phyloP scores from a whole-genome alignment of 2,329 filamentous ascomycete genomes.

The Exophiala alcalophila region DNA sequence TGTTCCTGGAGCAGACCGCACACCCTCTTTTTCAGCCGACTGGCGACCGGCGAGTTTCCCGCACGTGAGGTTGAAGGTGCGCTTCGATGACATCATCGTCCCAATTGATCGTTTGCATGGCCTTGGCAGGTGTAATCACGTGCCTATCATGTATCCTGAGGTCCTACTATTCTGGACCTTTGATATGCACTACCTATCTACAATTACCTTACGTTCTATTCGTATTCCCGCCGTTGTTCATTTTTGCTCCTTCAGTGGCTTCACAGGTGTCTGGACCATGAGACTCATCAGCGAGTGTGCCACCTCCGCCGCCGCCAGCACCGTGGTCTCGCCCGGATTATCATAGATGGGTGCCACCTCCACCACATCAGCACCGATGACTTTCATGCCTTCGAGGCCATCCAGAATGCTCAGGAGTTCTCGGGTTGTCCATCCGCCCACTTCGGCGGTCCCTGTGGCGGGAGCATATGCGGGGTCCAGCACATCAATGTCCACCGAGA shows the following conservation, averaged over 20 bases:
- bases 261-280: constrained; percentile 31
- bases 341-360: constrained; percentile 58
- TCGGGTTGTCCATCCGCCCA: constrained; percentile 55
- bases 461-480: constrained; percentile 55
- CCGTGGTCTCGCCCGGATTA: constrained; percentile 52
- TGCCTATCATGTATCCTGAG: no score
- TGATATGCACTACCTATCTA: no score
- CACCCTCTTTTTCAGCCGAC: no score
- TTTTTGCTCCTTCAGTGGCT: constrained; percentile 11
- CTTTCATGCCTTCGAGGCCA: constrained; percentile 49
- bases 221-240: not conserved
- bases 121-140: no score
- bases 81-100: no score
- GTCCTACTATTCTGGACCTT: no score
- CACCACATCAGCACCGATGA: constrained; percentile 56
- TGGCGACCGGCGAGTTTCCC: no score
- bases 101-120: no score
- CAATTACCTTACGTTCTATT: not conserved
- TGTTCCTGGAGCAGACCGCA: no score
- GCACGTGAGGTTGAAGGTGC: no score
- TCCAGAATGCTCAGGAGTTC: constrained; percentile 55
- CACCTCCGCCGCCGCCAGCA: constrained; percentile 54
- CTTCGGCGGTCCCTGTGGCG: constrained; percentile 55
- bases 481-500: constrained; percentile 57
- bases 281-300: constrained; percentile 45